Base-by-base conservation (phyloP, 164 flowering plant genomes). In the Annona squamosa region DNA sequence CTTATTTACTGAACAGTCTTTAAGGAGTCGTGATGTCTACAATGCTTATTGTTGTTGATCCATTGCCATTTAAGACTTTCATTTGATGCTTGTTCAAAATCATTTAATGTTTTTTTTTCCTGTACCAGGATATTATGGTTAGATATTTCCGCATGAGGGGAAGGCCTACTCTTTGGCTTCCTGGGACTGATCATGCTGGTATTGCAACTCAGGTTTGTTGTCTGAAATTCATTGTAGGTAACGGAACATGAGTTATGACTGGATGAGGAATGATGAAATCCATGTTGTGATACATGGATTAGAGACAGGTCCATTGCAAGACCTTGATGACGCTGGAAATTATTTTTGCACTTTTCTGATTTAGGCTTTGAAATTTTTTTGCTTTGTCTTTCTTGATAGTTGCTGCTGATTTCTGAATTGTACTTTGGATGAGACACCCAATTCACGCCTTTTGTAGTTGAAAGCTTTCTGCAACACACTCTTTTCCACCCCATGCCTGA, bases 121-220 rank as follows among this genome's bases (percentile, higher is more conserved):
- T 71, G 52, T 76, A n/a, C 71, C 75, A 94, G 98, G 98, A 94
- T 83, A 90, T 94, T 68, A 89, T 94, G 98, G 90, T 88, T 68
- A 86, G 98, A 77, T 94, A 92, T 79, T 64, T 89, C 65, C 88
- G 98, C 0, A 94, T 94, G 98, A 92, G 84, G 81, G 98, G 97
- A 74, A 85, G 89, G 73, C 92, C 95, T 48, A 91, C 98, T 69
- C 90, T 94, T 41, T 94, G 98, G 98, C 78, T 94, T 81, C 98
- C 98, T 79, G 98, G 98, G 73, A 91, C 97, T 71, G 98, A 94
- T 81, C 98, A 94, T 84, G 98, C 97, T 80, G 98, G 98, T 61
- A 94, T 94, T 80, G 98, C 98, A 71, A 94, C 98, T 79, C 98
- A 94, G 98, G 98, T 91, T 78, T 74, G 80, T 66, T 42, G 3